phyloP scores from a whole-genome alignment of 305 asterid species.

The Solanum chacoense region DNA sequence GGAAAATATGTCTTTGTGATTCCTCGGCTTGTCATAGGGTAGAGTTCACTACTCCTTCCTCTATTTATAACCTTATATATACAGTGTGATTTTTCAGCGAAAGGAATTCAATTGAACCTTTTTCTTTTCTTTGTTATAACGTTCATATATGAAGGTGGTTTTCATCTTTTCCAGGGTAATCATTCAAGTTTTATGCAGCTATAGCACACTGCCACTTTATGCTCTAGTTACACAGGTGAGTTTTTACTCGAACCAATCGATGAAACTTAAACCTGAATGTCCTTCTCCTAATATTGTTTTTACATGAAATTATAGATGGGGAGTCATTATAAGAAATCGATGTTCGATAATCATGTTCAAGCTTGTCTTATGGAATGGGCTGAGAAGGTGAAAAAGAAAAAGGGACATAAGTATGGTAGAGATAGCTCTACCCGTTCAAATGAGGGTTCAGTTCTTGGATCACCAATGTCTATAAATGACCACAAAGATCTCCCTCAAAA shows the following conservation, averaged over 20 bases:
- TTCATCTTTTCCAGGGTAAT: conserved; percentile 6
- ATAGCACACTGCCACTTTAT: conserved; percentile 15
- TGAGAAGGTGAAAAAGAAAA: neutral
- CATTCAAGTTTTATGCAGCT: conserved; percentile 11
- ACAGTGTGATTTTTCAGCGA: neutral
- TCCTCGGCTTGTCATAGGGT: conserved; percentile 34
- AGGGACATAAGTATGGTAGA: conserved; percentile 14
- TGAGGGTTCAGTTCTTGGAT: neutral
- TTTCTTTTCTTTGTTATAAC: neutral
- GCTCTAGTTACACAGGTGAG: conserved; percentile 14
- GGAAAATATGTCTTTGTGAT: conserved; percentile 15
- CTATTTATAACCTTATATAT: neutral
- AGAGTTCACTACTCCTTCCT: neutral
- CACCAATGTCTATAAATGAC: conserved; percentile 6
- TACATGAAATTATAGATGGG: conserved; percentile 10
- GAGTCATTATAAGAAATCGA: conserved; percentile 3
- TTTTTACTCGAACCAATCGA: neutral
- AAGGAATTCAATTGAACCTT: neutral
- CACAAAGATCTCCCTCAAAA: conserved; percentile 22
- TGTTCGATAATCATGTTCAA: neutral
- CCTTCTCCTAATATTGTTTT: neutral
- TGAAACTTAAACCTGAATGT: neutral
- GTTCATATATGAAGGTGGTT: neutral
- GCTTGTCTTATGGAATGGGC: conserved; percentile 3
- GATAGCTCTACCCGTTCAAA: neutral